A percentile compares a stretch with the other conserved stretches of the same genome.
phyloP scores from a whole-genome alignment of 139 green algal species.

The Bryopsis sp. region DNA sequence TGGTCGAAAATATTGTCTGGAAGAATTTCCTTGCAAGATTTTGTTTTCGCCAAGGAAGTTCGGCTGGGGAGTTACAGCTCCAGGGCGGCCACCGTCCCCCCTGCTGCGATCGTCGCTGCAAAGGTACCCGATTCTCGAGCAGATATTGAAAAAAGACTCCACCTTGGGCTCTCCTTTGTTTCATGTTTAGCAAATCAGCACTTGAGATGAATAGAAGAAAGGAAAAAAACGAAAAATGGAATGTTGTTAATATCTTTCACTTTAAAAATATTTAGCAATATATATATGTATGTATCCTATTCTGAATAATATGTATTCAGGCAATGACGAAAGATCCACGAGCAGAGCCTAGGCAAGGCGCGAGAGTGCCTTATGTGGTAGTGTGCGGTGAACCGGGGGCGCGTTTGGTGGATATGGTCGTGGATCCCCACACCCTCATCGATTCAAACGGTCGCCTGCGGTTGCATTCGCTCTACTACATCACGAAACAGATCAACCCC shows the following conservation, averaged over 20 bases:
- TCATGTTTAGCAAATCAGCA: not conserved
- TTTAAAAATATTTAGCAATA: not conserved
- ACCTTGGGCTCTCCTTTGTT: not conserved
- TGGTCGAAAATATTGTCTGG: conserved; percentile 78
- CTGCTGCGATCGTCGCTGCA: conserved; percentile 80
- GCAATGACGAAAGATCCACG: conserved; percentile 73
- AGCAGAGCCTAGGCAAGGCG: conserved; percentile 73
- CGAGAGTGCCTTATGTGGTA: conserved; percentile 90
- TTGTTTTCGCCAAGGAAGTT: conserved; percentile 86
- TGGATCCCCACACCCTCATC: conserved; percentile 61
- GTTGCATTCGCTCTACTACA: conserved; percentile 90
- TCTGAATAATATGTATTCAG: conserved; percentile 18
- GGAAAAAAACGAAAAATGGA: no score
- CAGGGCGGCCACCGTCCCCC: conserved; percentile 50
- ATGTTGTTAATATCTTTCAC: not conserved
- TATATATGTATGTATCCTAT: not conserved
- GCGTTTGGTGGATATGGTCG: conserved; percentile 69
- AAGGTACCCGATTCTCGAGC: not conserved
- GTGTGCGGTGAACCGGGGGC: conserved; percentile 38
- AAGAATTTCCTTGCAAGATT: conserved; percentile 77
- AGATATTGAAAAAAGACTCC: not conserved
- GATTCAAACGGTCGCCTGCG: conserved; percentile 48
- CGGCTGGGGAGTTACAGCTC: conserved; percentile 67
- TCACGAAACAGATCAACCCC: conserved; percentile 87
- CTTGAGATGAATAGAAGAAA: no score